Percentiles rank a stretch among this genome's conserved stretches.
Conservation (phyloP, 1,284 basidiomycete species). For the Abortiporus biennis region DNA sequence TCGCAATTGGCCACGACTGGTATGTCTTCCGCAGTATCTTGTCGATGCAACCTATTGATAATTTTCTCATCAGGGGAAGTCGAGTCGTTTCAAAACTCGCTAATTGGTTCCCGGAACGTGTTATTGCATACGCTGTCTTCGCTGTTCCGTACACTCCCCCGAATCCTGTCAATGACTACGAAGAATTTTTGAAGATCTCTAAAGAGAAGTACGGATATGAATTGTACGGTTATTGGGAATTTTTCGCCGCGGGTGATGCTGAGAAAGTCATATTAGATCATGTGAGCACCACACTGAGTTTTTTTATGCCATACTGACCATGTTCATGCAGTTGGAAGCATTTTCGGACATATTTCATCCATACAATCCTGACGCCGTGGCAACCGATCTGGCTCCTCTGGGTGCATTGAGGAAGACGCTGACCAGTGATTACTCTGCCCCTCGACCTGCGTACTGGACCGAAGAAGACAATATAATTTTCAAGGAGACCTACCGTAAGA, state of each 20-base stretch:
- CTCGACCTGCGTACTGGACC: constrained; percentile 21
- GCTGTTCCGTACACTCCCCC: constrained; percentile 32
- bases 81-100: constrained; percentile 29
- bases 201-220: constrained; percentile 26
- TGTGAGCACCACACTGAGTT: constrained; percentile 25
- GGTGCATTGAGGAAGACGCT: constrained; percentile 27
- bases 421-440: constrained; percentile 17
- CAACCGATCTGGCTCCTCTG: constrained; percentile 23
- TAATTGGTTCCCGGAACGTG: constrained; percentile 31
- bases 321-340: constrained; percentile 19
- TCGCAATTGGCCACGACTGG: constrained; percentile 47
- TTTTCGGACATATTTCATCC: constrained; percentile 25
- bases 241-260: constrained; percentile 26
- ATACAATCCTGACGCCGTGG: constrained; percentile 22
- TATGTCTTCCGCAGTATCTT: constrained; percentile 15
- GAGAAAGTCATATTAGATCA: constrained; percentile 25
- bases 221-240: constrained; percentile 34
- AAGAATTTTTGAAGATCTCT: constrained; percentile 17
- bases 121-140: constrained; percentile 37
- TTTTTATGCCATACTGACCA: constrained; percentile 8
- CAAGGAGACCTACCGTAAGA: constrained; percentile 16
- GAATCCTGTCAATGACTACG: constrained; percentile 19
- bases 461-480: constrained; percentile 20
- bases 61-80: constrained; percentile 29
- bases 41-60: neutral